Evolutionary conservation across 2,329 filamentous ascomycete species (phyloP).

Genomic region (Exophiala sp.): DNA sequence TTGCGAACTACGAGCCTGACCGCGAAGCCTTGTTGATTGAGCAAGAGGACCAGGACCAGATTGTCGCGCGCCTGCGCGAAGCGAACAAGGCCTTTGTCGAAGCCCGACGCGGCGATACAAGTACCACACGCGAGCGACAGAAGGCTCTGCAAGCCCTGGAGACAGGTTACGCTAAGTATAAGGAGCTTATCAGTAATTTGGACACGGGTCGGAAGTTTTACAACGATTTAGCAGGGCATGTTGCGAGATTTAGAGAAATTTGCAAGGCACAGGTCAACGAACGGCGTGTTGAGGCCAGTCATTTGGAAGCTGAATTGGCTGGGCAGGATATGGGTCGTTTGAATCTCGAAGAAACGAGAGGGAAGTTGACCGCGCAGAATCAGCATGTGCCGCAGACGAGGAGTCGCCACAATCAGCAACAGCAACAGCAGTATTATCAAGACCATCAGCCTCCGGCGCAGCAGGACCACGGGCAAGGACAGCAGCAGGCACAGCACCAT

Average conservation of each 20-base stretch:
- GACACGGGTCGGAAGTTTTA: conserved; percentile 94
- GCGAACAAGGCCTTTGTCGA: conserved; percentile 75
- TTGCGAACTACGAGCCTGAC: conserved; percentile 79
- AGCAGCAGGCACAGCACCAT: conserved; percentile 5
- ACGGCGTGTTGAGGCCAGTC: conserved; percentile 73
- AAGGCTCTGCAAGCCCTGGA: conserved; percentile 82
- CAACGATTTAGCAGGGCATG: conserved; percentile 87
- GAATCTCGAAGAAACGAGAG: conserved; percentile 45
- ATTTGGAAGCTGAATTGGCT: conserved; percentile 67
- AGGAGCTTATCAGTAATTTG: conserved; percentile 87
- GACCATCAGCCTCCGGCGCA: not conserved
- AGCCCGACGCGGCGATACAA: conserved; percentile 65
- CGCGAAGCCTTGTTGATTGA: conserved; percentile 68
- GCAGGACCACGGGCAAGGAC: not conserved
- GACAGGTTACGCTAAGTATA: conserved; percentile 91
- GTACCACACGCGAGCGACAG: conserved; percentile 65
- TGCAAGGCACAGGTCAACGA: conserved; percentile 74
- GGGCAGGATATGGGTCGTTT: conserved; percentile 56
- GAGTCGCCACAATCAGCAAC: conserved; percentile 31
- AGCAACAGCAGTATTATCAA: conserved; percentile 19
- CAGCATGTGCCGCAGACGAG: conserved; percentile 28
- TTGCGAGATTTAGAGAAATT: conserved; percentile 79
- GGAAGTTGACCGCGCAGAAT: conserved; percentile 39
- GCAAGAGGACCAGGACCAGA: conserved; percentile 68
- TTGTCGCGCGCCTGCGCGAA: conserved; percentile 66